A percentile compares a stretch with the other conserved stretches of the same genome.
phyloP scores from a whole-genome alignment of 1,284 basidiomycete species.

The Phenoliferia sp. region DNA sequence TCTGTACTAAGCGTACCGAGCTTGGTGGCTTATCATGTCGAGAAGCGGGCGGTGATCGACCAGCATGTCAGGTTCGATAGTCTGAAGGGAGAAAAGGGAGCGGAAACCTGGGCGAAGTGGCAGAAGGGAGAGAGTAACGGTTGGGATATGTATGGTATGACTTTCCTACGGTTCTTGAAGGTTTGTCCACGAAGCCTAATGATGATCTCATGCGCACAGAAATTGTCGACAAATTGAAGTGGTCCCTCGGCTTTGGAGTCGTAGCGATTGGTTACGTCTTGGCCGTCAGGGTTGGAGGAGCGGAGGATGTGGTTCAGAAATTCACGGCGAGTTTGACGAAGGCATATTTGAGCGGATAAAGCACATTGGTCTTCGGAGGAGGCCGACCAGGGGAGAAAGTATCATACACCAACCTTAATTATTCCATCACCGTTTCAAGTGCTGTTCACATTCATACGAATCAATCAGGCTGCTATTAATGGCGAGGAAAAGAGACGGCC shows the following conservation, averaged over 20 bases:
- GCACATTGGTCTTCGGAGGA: not conserved
- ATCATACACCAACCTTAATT: not conserved
- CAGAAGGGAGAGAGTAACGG: conserved; percentile 35
- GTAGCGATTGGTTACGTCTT: conserved; percentile 15
- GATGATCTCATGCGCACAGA: conserved; percentile 3
- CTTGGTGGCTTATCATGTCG: conserved; percentile 41
- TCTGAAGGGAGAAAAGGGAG: conserved; percentile 15
- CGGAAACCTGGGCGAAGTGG: conserved; percentile 39
- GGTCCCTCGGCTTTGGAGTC: conserved; percentile 12
- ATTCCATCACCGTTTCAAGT: too few species aligned
- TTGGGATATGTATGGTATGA: conserved; percentile 33
- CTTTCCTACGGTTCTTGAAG: not conserved
- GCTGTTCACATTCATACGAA: too few species aligned
- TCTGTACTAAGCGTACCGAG: conserved; percentile 40
- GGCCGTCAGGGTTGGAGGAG: conserved; percentile 11
- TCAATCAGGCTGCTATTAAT: not conserved
- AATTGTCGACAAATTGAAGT: conserved; percentile 15
- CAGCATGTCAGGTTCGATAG: conserved; percentile 32
- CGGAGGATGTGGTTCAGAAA: conserved; percentile 10
- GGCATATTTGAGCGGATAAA: not conserved
- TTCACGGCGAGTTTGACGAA: conserved; percentile 7
- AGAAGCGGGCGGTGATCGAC: conserved; percentile 37
- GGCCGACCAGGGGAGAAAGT: not conserved
- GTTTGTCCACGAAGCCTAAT: not conserved
- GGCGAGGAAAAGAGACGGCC: not conserved